phyloP scores from a whole-genome alignment of 2,329 filamentous ascomycete species.

The Hypoxylon sp. region DNA sequence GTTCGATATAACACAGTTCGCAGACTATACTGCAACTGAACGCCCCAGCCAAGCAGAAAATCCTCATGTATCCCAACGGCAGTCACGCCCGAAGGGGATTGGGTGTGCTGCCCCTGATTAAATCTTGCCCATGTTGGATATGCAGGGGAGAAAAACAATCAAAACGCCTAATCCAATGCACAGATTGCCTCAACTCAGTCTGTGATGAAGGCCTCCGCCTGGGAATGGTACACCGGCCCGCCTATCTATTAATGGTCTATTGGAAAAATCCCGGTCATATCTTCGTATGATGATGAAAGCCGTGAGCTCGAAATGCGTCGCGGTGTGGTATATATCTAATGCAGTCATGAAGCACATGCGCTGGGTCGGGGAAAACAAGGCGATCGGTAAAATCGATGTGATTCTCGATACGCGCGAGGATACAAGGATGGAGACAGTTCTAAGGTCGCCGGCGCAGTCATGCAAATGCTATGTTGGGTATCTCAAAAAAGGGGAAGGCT shows the following conservation, averaged over 20 bases:
- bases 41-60: slow-evolving; percentile 5
- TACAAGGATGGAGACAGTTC: slow-evolving; percentile 14
- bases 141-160: slow-evolving; percentile 14
- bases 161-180: slow-evolving; percentile 36
- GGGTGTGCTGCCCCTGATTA: neutral
- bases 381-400: slow-evolving; percentile 5
- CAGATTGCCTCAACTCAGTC: slow-evolving; percentile 8
- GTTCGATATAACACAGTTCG: slow-evolving; percentile 8
- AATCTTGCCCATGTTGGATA: slow-evolving; percentile 18
- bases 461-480: slow-evolving; percentile 46
- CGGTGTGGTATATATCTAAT: slow-evolving; percentile 38
- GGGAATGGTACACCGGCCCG: slow-evolving; percentile 7
- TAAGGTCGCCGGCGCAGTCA: slow-evolving; percentile 30
- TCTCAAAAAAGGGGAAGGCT: slow-evolving; percentile 39
- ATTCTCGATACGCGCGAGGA: slow-evolving; percentile 6
- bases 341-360: slow-evolving; percentile 19
- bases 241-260: slow-evolving; percentile 37
- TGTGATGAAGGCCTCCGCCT: slow-evolving; percentile 6
- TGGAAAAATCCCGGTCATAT: slow-evolving; percentile 23
- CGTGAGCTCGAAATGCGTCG: slow-evolving; percentile 5
- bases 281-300: slow-evolving; percentile 10
- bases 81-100: slow-evolving; percentile 7
- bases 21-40: slow-evolving; percentile 1
- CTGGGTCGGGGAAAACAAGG: slow-evolving; percentile 4
- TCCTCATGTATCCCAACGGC: slow-evolving; percentile 7